These are phyloP conservation scores for Jamesozyma gamospora DNA, from an alignment of 805 yeast species.

Conservation along the genomic window DNA sequence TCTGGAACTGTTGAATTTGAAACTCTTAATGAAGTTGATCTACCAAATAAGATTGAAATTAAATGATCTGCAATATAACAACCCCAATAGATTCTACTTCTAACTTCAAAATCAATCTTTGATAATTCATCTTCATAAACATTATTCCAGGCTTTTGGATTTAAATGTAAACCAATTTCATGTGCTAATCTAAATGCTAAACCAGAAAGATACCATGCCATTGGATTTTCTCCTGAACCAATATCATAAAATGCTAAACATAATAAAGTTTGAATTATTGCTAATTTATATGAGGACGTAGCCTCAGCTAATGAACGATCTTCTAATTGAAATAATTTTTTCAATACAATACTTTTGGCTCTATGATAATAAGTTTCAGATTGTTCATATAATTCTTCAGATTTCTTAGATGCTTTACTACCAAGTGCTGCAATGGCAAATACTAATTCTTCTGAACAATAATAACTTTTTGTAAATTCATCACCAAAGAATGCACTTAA, in stretches of 20 bases:
- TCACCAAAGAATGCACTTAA: slow-evolving; percentile 43
- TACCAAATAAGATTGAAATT: slow-evolving; percentile 43
- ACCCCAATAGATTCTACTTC: slow-evolving; percentile 55
- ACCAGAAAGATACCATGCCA: slow-evolving; percentile 54
- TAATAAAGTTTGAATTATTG: slow-evolving; percentile 44
- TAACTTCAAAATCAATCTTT: slow-evolving; percentile 40
- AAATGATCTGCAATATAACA: slow-evolving; percentile 51
- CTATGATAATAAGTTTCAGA: slow-evolving; percentile 36
- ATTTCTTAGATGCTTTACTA: slow-evolving; percentile 33
- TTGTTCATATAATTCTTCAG: slow-evolving; percentile 27
- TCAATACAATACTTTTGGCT: slow-evolving; percentile 35
- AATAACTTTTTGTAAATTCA: slow-evolving; percentile 27
- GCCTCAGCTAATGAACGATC: slow-evolving; percentile 18
- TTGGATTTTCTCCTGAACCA: slow-evolving; percentile 43
- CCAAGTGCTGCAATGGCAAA: slow-evolving; percentile 48
- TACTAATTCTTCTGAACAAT: slow-evolving; percentile 44
- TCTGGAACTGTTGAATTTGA: slow-evolving; percentile 51
- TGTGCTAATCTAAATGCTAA: slow-evolving; percentile 51
- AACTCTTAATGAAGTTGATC: slow-evolving; percentile 42
- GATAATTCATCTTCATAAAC: slow-evolving; percentile 32
- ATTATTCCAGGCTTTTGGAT: slow-evolving; percentile 44
- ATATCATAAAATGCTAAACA: slow-evolving; percentile 49
- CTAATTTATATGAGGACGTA: slow-evolving; percentile 35
- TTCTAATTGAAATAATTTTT: slow-evolving; percentile 29
- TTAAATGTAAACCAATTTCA: slow-evolving; percentile 48